phyloP scores from a whole-genome alignment of 164 flowering plant species.

The Kalanchoe fedtschenkoi region DNA sequence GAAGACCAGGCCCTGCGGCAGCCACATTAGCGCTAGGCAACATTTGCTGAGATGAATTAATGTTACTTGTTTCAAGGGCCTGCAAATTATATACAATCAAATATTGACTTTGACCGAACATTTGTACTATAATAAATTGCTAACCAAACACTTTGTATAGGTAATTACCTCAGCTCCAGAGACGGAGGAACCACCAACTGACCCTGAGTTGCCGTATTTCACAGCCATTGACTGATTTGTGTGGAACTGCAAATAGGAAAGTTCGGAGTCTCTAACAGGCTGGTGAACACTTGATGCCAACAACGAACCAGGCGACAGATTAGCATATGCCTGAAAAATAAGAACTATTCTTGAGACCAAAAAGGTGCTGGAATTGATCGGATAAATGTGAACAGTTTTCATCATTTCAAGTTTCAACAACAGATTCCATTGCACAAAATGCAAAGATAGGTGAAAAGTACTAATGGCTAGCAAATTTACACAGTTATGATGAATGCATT shows the following conservation, averaged over 20 bases:
- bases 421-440: too few relatives aligned
- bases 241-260: conserved; percentile 62
- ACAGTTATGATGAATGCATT: neutral
- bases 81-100: conserved; percentile 15
- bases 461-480: neutral
- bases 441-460: neutral
- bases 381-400: too few relatives aligned
- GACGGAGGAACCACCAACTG: conserved; percentile 51
- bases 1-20: conserved; percentile 61
- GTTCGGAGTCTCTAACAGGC: conserved; percentile 64
- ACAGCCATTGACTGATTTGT: conserved; percentile 56
- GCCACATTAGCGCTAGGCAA: conserved; percentile 44
- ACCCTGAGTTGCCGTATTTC: conserved; percentile 43
- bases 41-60: conserved; percentile 53
- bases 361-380: neutral
- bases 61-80: conserved; percentile 47
- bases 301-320: conserved; percentile 50
- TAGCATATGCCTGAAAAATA: conserved; percentile 58
- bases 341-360: conserved; percentile 1
- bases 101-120: neutral
- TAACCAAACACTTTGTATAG: too few relatives aligned
- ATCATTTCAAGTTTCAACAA: too few relatives aligned
- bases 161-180: conserved; percentile 67
- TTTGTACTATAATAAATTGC: too few relatives aligned
- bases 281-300: conserved; percentile 47